Percentiles rank a stretch among this genome's conserved stretches.
phyloP scores from a whole-genome alignment of 306 rosid genomes.

The Bauhinia variegata region DNA sequence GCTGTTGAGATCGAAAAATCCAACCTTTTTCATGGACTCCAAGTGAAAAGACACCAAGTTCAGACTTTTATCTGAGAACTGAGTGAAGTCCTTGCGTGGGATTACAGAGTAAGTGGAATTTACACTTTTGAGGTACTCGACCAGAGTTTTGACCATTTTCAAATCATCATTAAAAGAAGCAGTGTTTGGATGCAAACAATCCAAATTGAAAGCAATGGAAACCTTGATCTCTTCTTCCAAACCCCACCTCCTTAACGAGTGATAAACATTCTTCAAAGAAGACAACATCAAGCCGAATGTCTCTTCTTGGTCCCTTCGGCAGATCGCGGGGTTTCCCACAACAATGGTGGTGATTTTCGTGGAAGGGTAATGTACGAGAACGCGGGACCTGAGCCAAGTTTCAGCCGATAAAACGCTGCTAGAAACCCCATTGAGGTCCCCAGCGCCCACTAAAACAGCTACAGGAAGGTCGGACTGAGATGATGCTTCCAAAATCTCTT shows the following conservation, averaged over 20 bases:
- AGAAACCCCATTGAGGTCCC: constrained; percentile 56
- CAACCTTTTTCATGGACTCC: constrained; percentile 56
- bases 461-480: constrained; percentile 48
- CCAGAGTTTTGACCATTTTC: constrained; percentile 45
- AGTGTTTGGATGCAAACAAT: constrained; percentile 44
- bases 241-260: constrained; percentile 84
- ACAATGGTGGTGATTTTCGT: constrained; percentile 70
- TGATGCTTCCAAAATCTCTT: constrained; percentile 41
- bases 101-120: constrained; percentile 66
- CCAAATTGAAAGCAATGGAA: constrained; percentile 52
- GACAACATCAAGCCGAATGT: constrained; percentile 43
- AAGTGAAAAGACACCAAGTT: constrained; percentile 53
- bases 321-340: constrained; percentile 46
- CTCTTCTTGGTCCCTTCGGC: constrained; percentile 43
- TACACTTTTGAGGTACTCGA: constrained; percentile 51
- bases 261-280: constrained; percentile 66
- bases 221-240: constrained; percentile 72
- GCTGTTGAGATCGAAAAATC: constrained; percentile 49
- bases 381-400: constrained; percentile 65
- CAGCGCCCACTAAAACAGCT: constrained; percentile 59
- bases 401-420: constrained; percentile 67
- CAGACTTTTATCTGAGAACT: constrained; percentile 44
- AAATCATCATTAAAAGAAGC: constrained; percentile 37
- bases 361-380: constrained; percentile 71
- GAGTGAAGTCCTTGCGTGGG: constrained; percentile 42